phyloP scores from a whole-genome alignment of 148 eudicot species.

The Cornus suecica region DNA sequence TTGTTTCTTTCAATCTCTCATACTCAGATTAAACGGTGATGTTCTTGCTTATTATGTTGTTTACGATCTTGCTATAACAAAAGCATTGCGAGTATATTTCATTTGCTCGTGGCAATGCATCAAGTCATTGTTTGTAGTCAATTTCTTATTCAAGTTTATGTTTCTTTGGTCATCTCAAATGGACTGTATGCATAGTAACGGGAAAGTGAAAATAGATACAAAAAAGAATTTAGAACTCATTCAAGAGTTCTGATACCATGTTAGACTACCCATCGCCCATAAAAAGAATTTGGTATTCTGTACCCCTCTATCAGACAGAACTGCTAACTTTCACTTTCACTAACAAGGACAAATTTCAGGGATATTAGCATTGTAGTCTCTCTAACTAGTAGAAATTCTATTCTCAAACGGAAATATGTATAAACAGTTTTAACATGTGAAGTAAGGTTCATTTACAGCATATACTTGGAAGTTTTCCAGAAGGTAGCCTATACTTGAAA shows the following conservation, averaged over 20 bases:
- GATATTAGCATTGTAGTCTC: too few relatives aligned
- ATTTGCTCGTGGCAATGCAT: too few relatives aligned
- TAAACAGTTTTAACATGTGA: not conserved
- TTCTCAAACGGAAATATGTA: not conserved
- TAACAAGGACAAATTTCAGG: too few relatives aligned
- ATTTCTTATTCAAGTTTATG: too few relatives aligned
- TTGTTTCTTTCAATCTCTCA: not conserved
- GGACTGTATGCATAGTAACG: too few relatives aligned
- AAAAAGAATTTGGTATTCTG: not conserved
- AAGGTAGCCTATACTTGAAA: not conserved
- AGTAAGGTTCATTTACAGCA: not conserved
- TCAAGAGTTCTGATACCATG: not conserved
- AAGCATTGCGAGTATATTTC: too few relatives aligned
- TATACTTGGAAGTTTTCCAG: not conserved
- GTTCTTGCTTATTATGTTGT: not conserved
- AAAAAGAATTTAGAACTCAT: not conserved
- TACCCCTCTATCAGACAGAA: too few relatives aligned
- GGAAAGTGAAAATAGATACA: not conserved
- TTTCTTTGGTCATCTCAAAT: too few relatives aligned
- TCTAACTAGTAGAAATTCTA: not conserved
- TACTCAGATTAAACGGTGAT: not conserved
- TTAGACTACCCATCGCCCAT: not conserved
- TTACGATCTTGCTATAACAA: not conserved
- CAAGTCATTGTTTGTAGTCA: too few relatives aligned
- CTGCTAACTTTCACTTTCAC: too few relatives aligned